These are phyloP conservation scores for Juglanconis oblonga DNA, from an alignment of 2,329 filamentous ascomycete species.

Conservation along the genomic window DNA sequence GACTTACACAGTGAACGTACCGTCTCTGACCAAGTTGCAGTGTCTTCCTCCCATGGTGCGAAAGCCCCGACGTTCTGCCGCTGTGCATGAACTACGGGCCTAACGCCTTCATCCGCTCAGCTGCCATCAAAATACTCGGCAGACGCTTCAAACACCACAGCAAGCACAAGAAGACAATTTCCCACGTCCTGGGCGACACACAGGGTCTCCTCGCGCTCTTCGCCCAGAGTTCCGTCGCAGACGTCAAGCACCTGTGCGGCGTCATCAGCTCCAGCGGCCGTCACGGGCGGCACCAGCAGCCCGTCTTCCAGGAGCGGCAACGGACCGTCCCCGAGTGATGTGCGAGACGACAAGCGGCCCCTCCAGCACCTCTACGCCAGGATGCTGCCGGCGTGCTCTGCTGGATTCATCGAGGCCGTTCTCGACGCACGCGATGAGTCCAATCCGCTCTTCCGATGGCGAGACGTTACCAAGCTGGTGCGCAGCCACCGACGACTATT, in stretches of 20 bases:
- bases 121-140: neutral
- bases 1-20: neutral
- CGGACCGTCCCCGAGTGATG: neutral
- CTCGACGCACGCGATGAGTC: neutral
- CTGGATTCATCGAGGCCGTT: neutral
- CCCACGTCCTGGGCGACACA: neutral
- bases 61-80: neutral
- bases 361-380: constrained; percentile 6
- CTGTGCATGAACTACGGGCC: neutral
- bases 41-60: constrained; percentile 8
- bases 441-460: constrained; percentile 7
- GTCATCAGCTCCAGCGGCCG: neutral
- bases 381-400: constrained; percentile 7
- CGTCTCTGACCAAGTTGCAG: neutral
- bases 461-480: neutral
- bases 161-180: neutral
- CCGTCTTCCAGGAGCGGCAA: neutral
- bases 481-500: neutral
- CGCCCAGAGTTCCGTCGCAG: neutral
- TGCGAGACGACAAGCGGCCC: constrained; percentile 4
- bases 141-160: neutral
- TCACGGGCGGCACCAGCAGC: neutral
- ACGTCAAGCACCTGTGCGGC: constrained; percentile 1
- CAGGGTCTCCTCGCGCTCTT: neutral
- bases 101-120: neutral